phyloP scores from a whole-genome alignment of 2,329 filamentous ascomycete genomes.

The Fusarium palustre region DNA sequence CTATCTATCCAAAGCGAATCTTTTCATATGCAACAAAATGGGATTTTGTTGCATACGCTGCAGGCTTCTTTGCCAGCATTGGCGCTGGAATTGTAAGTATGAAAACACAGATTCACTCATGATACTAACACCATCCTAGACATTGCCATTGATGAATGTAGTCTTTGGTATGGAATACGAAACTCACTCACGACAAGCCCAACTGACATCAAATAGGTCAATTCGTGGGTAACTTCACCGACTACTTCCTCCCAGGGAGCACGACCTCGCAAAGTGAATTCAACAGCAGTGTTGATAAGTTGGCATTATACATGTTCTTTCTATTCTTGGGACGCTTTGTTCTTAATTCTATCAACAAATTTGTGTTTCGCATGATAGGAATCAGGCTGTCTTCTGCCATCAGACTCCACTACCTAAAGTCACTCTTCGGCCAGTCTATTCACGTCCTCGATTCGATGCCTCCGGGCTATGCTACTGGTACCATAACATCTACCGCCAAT shows the following conservation, averaged over 20 bases:
- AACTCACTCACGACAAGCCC: too few species aligned
- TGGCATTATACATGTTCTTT: slow-evolving; percentile 74
- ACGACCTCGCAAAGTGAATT: slow-evolving; percentile 56
- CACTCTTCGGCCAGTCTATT: slow-evolving; percentile 73
- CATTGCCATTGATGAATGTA: slow-evolving; percentile 70
- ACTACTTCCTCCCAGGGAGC: slow-evolving; percentile 52
- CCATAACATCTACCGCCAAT: slow-evolving; percentile 73
- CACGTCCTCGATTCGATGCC: slow-evolving; percentile 75
- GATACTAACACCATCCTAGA: slow-evolving; percentile 42
- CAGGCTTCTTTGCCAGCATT: slow-evolving; percentile 61
- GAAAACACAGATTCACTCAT: neutral
- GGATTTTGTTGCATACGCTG: slow-evolving; percentile 62
- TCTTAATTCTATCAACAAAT: slow-evolving; percentile 72
- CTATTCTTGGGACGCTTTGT: slow-evolving; percentile 75
- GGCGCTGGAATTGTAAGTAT: slow-evolving; percentile 58
- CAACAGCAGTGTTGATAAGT: slow-evolving; percentile 55
- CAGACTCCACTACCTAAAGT: slow-evolving; percentile 72
- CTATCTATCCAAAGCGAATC: slow-evolving; percentile 54
- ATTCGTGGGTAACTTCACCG: slow-evolving; percentile 62
- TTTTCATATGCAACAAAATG: slow-evolving; percentile 66
- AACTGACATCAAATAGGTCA: slow-evolving; percentile 48
- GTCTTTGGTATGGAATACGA: slow-evolving; percentile 61
- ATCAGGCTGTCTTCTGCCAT: slow-evolving; percentile 71
- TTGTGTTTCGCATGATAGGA: slow-evolving; percentile 71
- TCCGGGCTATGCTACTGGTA: slow-evolving; percentile 69